Evolutionary conservation across 257 asterid genomes (phyloP).

Genomic region (Marsdenia floribunda): DNA sequence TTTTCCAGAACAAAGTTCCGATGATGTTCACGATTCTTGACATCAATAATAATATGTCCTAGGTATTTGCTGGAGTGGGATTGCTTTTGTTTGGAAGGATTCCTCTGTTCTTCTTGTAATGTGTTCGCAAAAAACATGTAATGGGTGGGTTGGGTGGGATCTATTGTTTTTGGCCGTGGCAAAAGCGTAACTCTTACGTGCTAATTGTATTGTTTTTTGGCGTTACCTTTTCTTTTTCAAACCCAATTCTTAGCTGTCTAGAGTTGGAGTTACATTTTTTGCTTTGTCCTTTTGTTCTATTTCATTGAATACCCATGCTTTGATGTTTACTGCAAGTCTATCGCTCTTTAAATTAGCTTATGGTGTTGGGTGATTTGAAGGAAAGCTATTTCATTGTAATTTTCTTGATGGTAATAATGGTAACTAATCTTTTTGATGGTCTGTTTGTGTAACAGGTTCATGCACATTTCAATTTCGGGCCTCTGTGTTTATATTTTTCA

Average conservation of each 20-base stretch:
- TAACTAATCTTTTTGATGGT: constrained; percentile 8
- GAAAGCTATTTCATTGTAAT: neutral
- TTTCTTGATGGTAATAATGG: neutral
- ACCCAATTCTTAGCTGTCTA: constrained; percentile 27
- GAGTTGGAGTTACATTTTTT: constrained; percentile 19
- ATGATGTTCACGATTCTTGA: constrained; percentile 16
- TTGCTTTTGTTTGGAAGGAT: constrained; percentile 9
- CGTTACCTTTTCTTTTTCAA: constrained; percentile 7
- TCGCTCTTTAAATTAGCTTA: neutral
- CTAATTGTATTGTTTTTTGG: constrained; percentile 4
- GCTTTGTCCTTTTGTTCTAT: constrained; percentile 14
- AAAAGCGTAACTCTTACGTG: neutral
- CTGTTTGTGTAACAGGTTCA: constrained; percentile 28
- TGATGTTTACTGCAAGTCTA: constrained; percentile 6
- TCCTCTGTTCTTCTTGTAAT: constrained; percentile 11
- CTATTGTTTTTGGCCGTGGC: constrained; percentile 18
- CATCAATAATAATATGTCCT: constrained; percentile 8
- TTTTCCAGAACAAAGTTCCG: neutral
- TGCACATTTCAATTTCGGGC: constrained; percentile 35
- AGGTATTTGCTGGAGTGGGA: constrained; percentile 12
- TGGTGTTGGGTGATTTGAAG: neutral
- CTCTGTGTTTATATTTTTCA: constrained; percentile 36
- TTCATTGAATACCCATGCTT: constrained; percentile 7
- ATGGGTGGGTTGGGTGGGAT: constrained; percentile 23
- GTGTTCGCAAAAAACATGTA: constrained; percentile 21